These are phyloP conservation scores for Tricholoma furcatifolium DNA, from an alignment of 768 basidiomycete species.

Conservation along the genomic window DNA sequence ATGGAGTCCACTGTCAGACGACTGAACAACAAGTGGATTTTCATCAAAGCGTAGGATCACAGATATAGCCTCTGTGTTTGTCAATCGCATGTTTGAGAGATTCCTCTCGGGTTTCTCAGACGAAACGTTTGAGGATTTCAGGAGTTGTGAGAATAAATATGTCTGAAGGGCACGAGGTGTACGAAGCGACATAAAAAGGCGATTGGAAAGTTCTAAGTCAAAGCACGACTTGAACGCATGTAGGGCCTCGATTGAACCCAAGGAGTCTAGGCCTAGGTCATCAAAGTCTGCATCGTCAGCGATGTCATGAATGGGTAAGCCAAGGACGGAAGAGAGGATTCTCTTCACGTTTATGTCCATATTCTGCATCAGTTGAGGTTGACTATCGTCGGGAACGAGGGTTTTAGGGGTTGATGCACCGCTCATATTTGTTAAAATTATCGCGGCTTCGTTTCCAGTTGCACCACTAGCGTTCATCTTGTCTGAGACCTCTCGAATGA, in stretches of 20 bases:
- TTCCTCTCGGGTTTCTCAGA: not conserved
- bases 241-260: conserved; percentile 61
- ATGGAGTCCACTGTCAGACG: conserved; percentile 15
- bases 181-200: conserved; percentile 38
- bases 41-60: conserved; percentile 24
- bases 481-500: conserved; percentile 28
- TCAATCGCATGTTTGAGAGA: not conserved
- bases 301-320: conserved; percentile 36
- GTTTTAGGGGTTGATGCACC: conserved; percentile 36
- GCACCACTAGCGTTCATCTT: conserved; percentile 4
- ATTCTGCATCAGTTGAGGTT: conserved; percentile 20
- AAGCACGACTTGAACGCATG: conserved; percentile 44
- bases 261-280: conserved; percentile 61
- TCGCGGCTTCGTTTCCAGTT: conserved; percentile 18
- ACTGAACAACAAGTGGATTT: conserved; percentile 37
- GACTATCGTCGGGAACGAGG: conserved; percentile 35
- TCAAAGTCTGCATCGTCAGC: conserved; percentile 45
- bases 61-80: conserved; percentile 9
- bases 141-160: conserved; percentile 20
- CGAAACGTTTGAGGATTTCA: not conserved
- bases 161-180: conserved; percentile 40
- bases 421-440: conserved; percentile 36
- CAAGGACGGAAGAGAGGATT: conserved; percentile 47
- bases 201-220: conserved; percentile 39
- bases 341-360: conserved; percentile 29